Percentiles rank a stretch among this genome's conserved stretches.
phyloP scores from a whole-genome alignment of 805 yeast species.

The Candida odintsovae region DNA sequence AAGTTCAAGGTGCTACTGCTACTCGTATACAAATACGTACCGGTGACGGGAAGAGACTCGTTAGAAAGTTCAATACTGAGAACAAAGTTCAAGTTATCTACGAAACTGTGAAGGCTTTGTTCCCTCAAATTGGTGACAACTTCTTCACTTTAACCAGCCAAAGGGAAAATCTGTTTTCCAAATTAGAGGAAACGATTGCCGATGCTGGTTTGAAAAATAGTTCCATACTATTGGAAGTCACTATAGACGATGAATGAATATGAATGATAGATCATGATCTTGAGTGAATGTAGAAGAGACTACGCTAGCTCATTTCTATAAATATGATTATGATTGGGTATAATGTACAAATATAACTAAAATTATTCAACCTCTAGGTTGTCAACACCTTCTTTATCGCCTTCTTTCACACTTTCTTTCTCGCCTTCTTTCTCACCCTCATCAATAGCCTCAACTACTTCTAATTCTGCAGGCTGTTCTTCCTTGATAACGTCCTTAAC shows the following conservation, averaged over 20 bases:
- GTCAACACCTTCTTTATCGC: not conserved
- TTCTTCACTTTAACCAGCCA: constrained; percentile 38
- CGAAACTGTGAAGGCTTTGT: constrained; percentile 58
- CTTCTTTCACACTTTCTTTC: constrained; percentile 1
- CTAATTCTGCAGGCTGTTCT: not conserved
- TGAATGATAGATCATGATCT: not conserved
- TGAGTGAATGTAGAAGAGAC: not conserved
- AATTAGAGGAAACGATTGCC: constrained; percentile 51
- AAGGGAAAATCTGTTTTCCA: constrained; percentile 49
- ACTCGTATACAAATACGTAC: constrained; percentile 80
- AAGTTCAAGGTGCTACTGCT: constrained; percentile 22
- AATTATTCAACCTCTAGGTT: not conserved
- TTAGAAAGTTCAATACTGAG: constrained; percentile 55
- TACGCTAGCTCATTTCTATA: not conserved
- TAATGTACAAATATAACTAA: not conserved
- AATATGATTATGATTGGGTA: not conserved
- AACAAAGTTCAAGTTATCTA: constrained; percentile 60
- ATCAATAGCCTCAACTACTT: not conserved
- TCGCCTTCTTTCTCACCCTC: not conserved
- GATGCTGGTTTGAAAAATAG: constrained; percentile 82
- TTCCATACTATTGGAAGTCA: constrained; percentile 32
- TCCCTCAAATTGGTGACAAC: constrained; percentile 31
- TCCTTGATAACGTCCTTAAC: not conserved
- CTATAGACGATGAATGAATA: constrained; percentile 8
- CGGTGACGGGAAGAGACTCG: constrained; percentile 78